Conservation (phyloP, 306 rosid species). For the Quercus gilva region DNA sequence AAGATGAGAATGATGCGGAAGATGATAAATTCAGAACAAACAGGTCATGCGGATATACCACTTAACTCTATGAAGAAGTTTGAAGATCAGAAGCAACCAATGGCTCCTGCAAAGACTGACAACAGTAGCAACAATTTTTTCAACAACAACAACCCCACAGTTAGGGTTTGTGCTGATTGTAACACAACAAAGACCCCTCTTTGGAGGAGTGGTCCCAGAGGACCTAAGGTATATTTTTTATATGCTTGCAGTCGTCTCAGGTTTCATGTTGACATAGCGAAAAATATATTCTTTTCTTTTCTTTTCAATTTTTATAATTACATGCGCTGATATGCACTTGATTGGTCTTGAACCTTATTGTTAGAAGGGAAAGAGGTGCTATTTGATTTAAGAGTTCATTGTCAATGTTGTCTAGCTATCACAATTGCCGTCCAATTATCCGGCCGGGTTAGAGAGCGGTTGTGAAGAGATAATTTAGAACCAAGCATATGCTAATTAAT, state of each 20-base stretch:
- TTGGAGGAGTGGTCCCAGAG: conserved; percentile 98
- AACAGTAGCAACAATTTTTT: conserved; percentile 35
- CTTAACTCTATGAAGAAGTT: conserved; percentile 22
- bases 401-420: too few species aligned
- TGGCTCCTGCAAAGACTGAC: conserved; percentile 32
- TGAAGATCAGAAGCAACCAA: conserved; percentile 40
- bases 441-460: too few species aligned
- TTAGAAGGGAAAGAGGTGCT: too few species aligned
- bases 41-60: neutral
- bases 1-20: conserved; percentile 76
- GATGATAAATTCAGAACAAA: conserved; percentile 52
- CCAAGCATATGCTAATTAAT: too few species aligned
- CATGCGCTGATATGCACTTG: too few species aligned
- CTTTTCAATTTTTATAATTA: too few species aligned
- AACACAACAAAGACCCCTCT: conserved; percentile 96
- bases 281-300: too few species aligned
- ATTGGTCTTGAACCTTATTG: too few species aligned
- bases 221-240: conserved; percentile 74
- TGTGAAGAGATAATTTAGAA: too few species aligned
- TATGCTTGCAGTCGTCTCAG: neutral
- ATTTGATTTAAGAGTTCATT: too few species aligned
- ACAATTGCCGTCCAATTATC: too few species aligned
- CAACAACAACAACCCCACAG: conserved; percentile 21
- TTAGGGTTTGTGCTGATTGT: conserved; percentile 92
- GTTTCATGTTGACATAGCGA: too few species aligned